These are phyloP conservation scores for Thielaviopsis populi DNA, from an alignment of 2,329 filamentous ascomycete genomes.

Conservation along the genomic window DNA sequence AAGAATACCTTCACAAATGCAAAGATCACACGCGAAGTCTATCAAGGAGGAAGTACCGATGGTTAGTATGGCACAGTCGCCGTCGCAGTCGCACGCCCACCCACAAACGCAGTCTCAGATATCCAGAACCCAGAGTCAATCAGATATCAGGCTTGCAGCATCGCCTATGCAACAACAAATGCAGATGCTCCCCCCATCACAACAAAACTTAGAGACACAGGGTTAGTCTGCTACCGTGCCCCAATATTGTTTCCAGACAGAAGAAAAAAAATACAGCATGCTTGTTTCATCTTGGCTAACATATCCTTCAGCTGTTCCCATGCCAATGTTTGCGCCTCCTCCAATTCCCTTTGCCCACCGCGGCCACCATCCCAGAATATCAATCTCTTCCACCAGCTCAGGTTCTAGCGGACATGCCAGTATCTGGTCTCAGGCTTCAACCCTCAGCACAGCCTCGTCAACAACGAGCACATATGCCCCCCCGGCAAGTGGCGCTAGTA, in stretches of 20 bases:
- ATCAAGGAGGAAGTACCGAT: constrained; percentile 17
- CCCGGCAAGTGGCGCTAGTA: neutral
- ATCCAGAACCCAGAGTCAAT: constrained; percentile 12
- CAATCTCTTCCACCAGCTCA: constrained; percentile 36
- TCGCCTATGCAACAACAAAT: constrained; percentile 24
- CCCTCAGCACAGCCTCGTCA: constrained; percentile 20
- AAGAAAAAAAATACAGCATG: neutral
- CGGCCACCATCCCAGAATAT: constrained; percentile 28
- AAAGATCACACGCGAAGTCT: constrained; percentile 14
- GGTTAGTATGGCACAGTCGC: constrained; percentile 14
- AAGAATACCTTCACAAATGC: constrained; percentile 14
- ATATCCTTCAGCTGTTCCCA: constrained; percentile 12
- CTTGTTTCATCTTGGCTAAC: constrained; percentile 17
- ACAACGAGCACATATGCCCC: constrained; percentile 7
- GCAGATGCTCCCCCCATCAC: constrained; percentile 14
- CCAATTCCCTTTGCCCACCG: constrained; percentile 26
- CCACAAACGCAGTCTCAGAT: constrained; percentile 8
- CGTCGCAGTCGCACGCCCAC: constrained; percentile 16
- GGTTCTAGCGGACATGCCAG: constrained; percentile 35
- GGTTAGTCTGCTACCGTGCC: constrained; percentile 8
- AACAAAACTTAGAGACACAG: constrained; percentile 6
- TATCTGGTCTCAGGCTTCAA: constrained; percentile 28
- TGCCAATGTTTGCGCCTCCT: constrained; percentile 24
- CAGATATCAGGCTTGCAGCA: constrained; percentile 23
- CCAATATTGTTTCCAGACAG: neutral